Conservation (phyloP, 2,329 filamentous ascomycete species). For the Penicillium oxalicum region DNA sequence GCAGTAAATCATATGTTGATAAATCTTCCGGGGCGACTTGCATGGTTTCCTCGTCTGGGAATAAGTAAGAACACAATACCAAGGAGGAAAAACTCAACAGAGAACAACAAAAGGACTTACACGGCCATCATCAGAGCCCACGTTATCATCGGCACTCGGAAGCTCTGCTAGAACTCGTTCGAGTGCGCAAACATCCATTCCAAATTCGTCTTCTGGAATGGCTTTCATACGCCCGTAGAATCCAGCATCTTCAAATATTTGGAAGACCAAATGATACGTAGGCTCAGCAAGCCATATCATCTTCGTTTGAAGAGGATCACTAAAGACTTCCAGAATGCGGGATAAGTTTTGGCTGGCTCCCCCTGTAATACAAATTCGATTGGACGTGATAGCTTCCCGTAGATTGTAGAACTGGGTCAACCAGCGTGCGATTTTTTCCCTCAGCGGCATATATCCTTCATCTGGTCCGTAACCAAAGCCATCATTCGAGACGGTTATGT, state of each 20-base stretch:
- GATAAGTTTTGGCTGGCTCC: slow-evolving; percentile 77
- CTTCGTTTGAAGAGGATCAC: slow-evolving; percentile 66
- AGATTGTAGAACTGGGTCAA: slow-evolving; percentile 55
- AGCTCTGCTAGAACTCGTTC: slow-evolving; percentile 44
- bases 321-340: slow-evolving; percentile 67
- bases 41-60: slow-evolving; percentile 7
- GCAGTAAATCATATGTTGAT: slow-evolving; percentile 19
- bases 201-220: slow-evolving; percentile 70
- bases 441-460: slow-evolving; percentile 60
- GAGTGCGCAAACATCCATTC: slow-evolving; percentile 61
- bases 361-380: slow-evolving; percentile 70
- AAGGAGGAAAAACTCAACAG: neutral
- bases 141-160: neutral
- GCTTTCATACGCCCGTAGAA: slow-evolving; percentile 60
- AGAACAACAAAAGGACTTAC: neutral
- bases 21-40: slow-evolving; percentile 12
- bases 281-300: slow-evolving; percentile 73
- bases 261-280: slow-evolving; percentile 71
- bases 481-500: slow-evolving; percentile 51
- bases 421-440: slow-evolving; percentile 63
- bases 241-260: slow-evolving; percentile 72
- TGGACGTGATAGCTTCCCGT: slow-evolving; percentile 37
- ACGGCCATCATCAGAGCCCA: neutral
- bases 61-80: slow-evolving; percentile 52
- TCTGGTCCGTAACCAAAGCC: slow-evolving; percentile 73